Conservation (phyloP, 495 filamentous ascomycete species). For the Aspergillus indologenus region DNA sequence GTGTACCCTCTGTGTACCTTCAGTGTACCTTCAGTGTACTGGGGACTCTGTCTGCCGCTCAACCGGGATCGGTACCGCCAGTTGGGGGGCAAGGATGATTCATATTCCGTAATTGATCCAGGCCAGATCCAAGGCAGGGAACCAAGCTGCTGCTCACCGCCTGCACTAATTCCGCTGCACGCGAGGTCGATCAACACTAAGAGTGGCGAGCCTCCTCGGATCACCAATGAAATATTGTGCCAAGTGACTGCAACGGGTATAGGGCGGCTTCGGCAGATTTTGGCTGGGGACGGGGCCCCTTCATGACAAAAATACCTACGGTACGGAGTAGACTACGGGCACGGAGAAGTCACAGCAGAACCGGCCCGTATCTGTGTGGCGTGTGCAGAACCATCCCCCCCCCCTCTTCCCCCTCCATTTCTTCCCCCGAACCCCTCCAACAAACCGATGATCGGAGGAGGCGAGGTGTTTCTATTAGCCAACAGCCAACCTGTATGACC, state of each 20-base stretch:
- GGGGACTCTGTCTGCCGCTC: background rate
- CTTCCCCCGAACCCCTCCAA: background rate
- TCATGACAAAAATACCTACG: background rate
- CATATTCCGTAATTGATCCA: background rate
- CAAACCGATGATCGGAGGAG: background rate
- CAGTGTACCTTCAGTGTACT: background rate
- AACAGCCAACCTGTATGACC: background rate
- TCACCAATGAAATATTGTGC: background rate
- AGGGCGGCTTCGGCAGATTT: background rate
- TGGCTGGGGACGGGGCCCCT: background rate
- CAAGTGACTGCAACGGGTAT: background rate
- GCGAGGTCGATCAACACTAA: constrained; percentile 6
- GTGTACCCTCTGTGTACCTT: background rate
- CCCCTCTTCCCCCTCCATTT: background rate
- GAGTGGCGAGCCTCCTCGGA: constrained; percentile 5
- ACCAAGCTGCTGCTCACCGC: constrained; percentile 7
- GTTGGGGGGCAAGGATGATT: constrained; percentile 1
- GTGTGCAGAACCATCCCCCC: background rate
- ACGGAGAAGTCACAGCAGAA: background rate
- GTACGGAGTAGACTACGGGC: no score
- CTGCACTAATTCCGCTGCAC: constrained; percentile 5
- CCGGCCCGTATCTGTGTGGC: background rate
- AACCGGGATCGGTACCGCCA: background rate
- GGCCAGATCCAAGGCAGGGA: constrained; percentile 5
- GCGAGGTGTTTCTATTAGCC: background rate